Base-by-base conservation (phyloP, 805 yeast species). In the Saccharomycopsis olivae region DNA sequence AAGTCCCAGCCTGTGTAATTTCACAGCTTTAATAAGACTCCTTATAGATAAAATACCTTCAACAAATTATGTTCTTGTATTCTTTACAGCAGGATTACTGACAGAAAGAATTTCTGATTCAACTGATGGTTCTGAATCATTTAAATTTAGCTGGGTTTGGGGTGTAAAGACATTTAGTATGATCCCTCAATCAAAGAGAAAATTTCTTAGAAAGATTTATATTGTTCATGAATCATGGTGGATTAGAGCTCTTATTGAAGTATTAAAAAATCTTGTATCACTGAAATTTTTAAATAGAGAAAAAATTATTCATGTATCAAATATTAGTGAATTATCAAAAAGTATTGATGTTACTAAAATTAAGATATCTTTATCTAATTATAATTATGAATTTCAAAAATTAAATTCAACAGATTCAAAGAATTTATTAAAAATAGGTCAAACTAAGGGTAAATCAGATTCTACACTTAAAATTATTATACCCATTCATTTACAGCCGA, bases 161-260 rank as follows among this genome's bases (percentile, higher is more conserved):
- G 83, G 86, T 44, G 63, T 74, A n/a, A 68, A 63, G 36, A 65
- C 75, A 39, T 74, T 69, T 53, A 60, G 71, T 46, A 59, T 72
- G 47, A 66, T 89, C 20, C 75, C 89, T 2, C 66, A 70, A 13
- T 65, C 65, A 4, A 59, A 68, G 33, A 71, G 73, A 44, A 68
- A 70, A 38, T 65, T 71, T 40, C 58, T 89, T 33, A 61, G 62
- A 38, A 78, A 75, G 51, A 64, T 86, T 2, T 81, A 78, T 47
- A 70, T 88, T 23, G 94, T 89, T 2, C 96, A 89, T 58, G 96
- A 88, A 49, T 79, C 82, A 35, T 87, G 96, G 92, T 72, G 88
- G 59, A 72, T 85, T 20, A 74, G 86, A 50, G 78, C 94, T 0
- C 69, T 85, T 28, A 71, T 81, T 13, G 87, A 82, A 39, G 69